A percentile compares a stretch with the other conserved stretches of the same genome.
phyloP scores from a whole-genome alignment of 768 basidiomycete species.

The Clitopilus passeckerianus region DNA sequence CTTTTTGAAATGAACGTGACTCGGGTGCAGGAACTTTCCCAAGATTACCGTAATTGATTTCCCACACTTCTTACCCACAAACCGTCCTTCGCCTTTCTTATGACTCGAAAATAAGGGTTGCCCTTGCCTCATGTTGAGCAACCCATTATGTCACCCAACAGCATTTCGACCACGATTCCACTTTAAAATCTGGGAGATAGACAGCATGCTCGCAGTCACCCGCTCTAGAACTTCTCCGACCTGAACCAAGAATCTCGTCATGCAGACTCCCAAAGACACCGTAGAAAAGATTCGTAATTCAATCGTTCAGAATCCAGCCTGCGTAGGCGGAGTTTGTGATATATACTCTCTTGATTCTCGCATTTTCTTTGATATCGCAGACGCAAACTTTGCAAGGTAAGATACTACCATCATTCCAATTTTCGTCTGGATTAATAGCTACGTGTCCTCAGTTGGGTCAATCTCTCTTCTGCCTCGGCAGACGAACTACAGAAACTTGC shows the following conservation, averaged over 20 bases:
- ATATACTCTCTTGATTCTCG: not conserved
- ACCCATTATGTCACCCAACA: no score
- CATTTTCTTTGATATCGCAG: not conserved
- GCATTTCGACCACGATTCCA: no score
- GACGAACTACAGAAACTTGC: slow-evolving; percentile 1
- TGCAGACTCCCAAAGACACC: not conserved
- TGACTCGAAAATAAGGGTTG: no score
- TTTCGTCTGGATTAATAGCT: no score
- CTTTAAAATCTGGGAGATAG: no score
- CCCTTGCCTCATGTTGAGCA: no score
- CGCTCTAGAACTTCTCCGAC: no score
- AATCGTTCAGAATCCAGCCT: not conserved
- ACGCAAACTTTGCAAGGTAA: not conserved
- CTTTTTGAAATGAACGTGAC: not conserved
- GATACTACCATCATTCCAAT: no score
- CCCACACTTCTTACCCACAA: no score
- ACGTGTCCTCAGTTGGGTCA: slow-evolving; percentile 1
- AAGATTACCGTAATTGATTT: no score
- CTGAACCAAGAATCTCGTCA: not conserved
- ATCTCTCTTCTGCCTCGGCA: slow-evolving; percentile 2
- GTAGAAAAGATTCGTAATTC: not conserved
- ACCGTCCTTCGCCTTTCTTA: no score
- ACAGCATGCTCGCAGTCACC: no score
- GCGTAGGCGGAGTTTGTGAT: not conserved
- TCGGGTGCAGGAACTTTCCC: not conserved